Evolutionary conservation across 2,329 filamentous ascomycete species (phyloP).

Genomic region (Peltaster fructicola): DNA sequence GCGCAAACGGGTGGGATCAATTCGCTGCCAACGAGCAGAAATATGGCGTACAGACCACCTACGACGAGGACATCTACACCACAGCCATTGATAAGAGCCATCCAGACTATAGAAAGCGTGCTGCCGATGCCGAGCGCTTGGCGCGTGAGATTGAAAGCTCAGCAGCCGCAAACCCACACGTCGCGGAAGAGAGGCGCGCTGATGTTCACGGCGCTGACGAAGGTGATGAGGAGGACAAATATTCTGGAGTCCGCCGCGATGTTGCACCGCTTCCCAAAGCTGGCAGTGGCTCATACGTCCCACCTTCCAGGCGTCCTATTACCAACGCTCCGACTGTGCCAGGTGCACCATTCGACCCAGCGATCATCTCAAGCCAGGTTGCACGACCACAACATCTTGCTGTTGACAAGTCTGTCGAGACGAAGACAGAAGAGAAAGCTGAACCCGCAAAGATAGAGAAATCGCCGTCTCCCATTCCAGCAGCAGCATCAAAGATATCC

Average conservation of each 20-base stretch:
- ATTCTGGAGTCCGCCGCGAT: constrained; percentile 72
- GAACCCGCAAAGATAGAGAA: too few species aligned
- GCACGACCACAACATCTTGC: too few species aligned
- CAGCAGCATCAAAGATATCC: constrained; percentile 5
- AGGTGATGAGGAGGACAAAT: constrained; percentile 86
- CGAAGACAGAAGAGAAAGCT: too few species aligned
- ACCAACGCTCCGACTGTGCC: constrained; percentile 54
- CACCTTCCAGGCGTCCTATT: constrained; percentile 70
- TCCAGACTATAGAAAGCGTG: constrained; percentile 61
- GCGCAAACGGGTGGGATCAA: constrained; percentile 58
- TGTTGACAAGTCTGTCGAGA: too few species aligned
- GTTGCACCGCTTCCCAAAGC: constrained; percentile 39
- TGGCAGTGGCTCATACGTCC: constrained; percentile 62
- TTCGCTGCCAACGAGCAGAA: constrained; percentile 77
- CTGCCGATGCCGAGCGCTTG: constrained; percentile 63
- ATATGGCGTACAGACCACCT: constrained; percentile 77
- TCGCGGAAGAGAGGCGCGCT: constrained; percentile 68
- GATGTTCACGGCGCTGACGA: constrained; percentile 47
- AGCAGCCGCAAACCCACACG: constrained; percentile 56
- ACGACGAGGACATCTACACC: constrained; percentile 89
- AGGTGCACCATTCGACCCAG: constrained; percentile 66
- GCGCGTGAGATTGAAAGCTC: constrained; percentile 79
- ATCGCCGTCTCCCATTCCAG: too few species aligned
- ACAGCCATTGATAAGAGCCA: constrained; percentile 73
- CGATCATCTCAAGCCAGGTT: constrained; percentile 79